Percentiles rank a stretch among this genome's conserved stretches.
These are phyloP conservation scores for Russula sp. DNA, from an alignment of 768 basidiomycete species.

Conservation along the genomic window DNA sequence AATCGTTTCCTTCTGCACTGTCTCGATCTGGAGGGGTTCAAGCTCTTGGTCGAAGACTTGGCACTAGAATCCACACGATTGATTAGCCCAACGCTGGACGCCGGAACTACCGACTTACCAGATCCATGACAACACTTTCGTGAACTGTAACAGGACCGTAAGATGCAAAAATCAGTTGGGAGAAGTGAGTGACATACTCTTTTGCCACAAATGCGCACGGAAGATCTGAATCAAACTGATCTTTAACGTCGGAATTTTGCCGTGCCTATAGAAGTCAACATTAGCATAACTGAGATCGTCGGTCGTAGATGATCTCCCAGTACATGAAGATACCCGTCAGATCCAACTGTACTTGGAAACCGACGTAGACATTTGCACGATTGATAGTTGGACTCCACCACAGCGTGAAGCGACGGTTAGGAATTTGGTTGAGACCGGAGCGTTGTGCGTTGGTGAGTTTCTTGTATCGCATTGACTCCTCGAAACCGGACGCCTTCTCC, in stretches of 20 bases:
- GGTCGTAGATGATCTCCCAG: slow-evolving; percentile 24
- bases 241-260: slow-evolving; percentile 96
- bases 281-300: slow-evolving; percentile 8
- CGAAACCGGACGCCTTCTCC: slow-evolving; percentile 97
- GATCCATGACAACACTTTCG: slow-evolving; percentile 89
- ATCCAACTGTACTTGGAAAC: slow-evolving; percentile 99
- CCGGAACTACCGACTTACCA: slow-evolving; percentile 38
- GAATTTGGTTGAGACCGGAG: slow-evolving; percentile 95
- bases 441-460: slow-evolving; percentile 98
- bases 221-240: slow-evolving; percentile 99
- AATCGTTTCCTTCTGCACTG: slow-evolving; percentile 99
- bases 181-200: slow-evolving; percentile 51
- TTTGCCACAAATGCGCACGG: slow-evolving; percentile 99
- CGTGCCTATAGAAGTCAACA: slow-evolving; percentile 56
- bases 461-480: slow-evolving; percentile 94
- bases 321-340: slow-evolving; percentile 94
- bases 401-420: slow-evolving; percentile 96
- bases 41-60: slow-evolving; percentile 99
- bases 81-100: neutral
- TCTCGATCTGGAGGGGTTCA: slow-evolving; percentile 97
- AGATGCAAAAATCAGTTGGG: slow-evolving; percentile 21
- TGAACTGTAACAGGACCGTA: slow-evolving; percentile 49
- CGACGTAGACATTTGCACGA: slow-evolving; percentile 98
- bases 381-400: slow-evolving; percentile 99
- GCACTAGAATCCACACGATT: slow-evolving; percentile 44